Evolutionary conservation across 2,329 filamentous ascomycete species (phyloP).

Genomic region (Verticillium klebahnii): DNA sequence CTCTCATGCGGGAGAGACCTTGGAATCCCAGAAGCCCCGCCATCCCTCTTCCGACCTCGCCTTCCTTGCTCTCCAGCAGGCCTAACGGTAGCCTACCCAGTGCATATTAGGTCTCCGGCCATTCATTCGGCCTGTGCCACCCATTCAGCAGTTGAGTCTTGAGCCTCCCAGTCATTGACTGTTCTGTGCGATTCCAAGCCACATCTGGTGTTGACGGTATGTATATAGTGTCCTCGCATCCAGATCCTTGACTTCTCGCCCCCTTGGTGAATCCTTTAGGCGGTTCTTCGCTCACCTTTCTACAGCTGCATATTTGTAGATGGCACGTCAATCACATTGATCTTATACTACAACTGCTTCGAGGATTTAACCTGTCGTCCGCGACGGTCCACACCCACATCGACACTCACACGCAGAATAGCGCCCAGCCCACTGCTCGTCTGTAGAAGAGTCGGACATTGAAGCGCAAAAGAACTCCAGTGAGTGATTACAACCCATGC

Average conservation of each 20-base stretch:
- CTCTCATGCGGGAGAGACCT: slow-evolving; percentile 18
- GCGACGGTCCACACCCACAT: neutral
- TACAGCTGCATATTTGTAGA: neutral
- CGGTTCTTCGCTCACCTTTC: neutral
- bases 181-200: slow-evolving; percentile 24
- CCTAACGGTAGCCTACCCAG: slow-evolving; percentile 6
- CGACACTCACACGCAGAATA: neutral
- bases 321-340: neutral
- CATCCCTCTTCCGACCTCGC: slow-evolving; percentile 16
- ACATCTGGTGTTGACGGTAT: neutral
- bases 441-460: no score
- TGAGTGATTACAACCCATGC: no score
- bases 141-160: slow-evolving; percentile 7
- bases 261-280: neutral
- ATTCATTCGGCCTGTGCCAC: slow-evolving; percentile 12
- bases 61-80: slow-evolving; percentile 13
- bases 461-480: no score
- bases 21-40: slow-evolving; percentile 9
- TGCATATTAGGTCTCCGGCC: slow-evolving; percentile 3
- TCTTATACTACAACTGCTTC: no score
- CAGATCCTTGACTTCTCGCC: neutral
- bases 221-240: neutral
- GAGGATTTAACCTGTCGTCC: neutral
- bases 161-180: slow-evolving; percentile 16
- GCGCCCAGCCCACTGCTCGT: neutral